Evolutionary conservation across 1,139 yeast genomes (phyloP).

Genomic region (Blastobotrys malaysiensis): DNA sequence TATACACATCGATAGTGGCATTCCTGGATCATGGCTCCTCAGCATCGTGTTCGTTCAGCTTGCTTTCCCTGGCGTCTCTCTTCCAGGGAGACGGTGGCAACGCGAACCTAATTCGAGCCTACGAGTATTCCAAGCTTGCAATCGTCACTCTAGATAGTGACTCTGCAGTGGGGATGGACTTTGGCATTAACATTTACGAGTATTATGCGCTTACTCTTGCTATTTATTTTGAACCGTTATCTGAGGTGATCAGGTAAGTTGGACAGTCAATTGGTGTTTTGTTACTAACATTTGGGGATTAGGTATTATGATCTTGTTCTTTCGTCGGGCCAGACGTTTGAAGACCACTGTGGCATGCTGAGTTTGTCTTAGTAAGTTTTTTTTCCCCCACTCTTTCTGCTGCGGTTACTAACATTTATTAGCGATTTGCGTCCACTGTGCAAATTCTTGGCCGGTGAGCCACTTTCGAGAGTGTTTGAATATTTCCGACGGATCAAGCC

Average conservation of each 20-base stretch:
- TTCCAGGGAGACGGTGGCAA: constrained; percentile 31
- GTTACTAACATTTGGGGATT: not conserved
- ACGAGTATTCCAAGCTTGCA: constrained; percentile 40
- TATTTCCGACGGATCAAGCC: constrained; percentile 24
- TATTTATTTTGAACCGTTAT: constrained; percentile 41
- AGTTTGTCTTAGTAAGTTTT: constrained; percentile 25
- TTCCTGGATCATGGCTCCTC: constrained; percentile 34
- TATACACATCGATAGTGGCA: constrained; percentile 29
- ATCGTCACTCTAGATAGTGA: constrained; percentile 38
- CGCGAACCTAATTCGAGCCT: constrained; percentile 39
- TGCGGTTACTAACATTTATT: constrained; percentile 10
- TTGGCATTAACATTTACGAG: constrained; percentile 42
- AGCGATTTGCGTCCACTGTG: constrained; percentile 30
- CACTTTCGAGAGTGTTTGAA: constrained; percentile 25
- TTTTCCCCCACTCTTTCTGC: not conserved
- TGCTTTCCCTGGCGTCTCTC: constrained; percentile 33
- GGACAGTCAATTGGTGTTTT: not conserved
- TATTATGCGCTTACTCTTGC: constrained; percentile 43
- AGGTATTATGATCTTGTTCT: constrained; percentile 27
- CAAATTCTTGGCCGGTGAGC: constrained; percentile 29
- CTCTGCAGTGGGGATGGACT: constrained; percentile 36
- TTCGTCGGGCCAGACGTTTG: constrained; percentile 28
- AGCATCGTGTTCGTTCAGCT: constrained; percentile 31
- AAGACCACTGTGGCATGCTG: constrained; percentile 27
- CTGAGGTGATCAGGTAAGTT: constrained; percentile 34